Conservation (phyloP, 2,329 filamentous ascomycete genomes). For the Alternaria brassicicola region DNA sequence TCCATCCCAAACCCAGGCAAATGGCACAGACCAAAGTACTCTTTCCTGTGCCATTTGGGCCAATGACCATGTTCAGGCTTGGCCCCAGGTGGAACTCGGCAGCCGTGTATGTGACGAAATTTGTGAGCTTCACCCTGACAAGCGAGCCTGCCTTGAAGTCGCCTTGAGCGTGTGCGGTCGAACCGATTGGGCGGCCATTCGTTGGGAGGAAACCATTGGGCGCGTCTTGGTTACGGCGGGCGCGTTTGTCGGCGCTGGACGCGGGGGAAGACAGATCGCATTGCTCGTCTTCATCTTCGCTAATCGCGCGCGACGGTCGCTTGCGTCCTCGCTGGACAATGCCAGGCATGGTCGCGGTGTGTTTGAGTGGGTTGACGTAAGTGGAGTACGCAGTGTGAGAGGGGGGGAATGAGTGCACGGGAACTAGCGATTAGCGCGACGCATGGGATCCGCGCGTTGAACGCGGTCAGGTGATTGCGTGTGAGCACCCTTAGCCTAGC, state of each 20-base stretch:
- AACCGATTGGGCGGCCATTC: slow-evolving; percentile 4
- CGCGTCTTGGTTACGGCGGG: slow-evolving; percentile 40
- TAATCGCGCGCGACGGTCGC: slow-evolving; percentile 25
- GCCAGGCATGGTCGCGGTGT: slow-evolving; percentile 34
- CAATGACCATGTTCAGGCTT: slow-evolving; percentile 97
- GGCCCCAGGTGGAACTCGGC: slow-evolving; percentile 92
- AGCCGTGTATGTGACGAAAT: slow-evolving; percentile 94
- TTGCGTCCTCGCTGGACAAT: slow-evolving; percentile 31
- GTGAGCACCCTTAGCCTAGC: background rate
- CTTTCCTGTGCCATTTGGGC: slow-evolving; percentile 98
- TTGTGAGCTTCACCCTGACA: slow-evolving; percentile 79
- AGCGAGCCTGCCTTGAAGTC: slow-evolving; percentile 75
- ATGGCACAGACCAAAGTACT: slow-evolving; percentile 97
- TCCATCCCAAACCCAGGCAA: slow-evolving; percentile 86
- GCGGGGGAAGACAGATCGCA: slow-evolving; percentile 29
- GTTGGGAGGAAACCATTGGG: slow-evolving; percentile 20
- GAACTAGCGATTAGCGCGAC: slow-evolving; percentile 6
- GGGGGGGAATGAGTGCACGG: slow-evolving; percentile 1
- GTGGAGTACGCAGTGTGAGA: background rate
- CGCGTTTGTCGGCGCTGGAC: slow-evolving; percentile 42
- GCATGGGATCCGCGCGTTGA: slow-evolving; percentile 3
- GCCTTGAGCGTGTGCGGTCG: slow-evolving; percentile 20
- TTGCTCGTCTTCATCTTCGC: slow-evolving; percentile 29
- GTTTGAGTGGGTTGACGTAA: background rate
- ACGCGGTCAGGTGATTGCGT: slow-evolving; percentile 24